Evolutionary conservation across 768 basidiomycete species (phyloP), one percentile per base, ranked within the genome.

Genomic region (Trametes sanguinea): DNA sequence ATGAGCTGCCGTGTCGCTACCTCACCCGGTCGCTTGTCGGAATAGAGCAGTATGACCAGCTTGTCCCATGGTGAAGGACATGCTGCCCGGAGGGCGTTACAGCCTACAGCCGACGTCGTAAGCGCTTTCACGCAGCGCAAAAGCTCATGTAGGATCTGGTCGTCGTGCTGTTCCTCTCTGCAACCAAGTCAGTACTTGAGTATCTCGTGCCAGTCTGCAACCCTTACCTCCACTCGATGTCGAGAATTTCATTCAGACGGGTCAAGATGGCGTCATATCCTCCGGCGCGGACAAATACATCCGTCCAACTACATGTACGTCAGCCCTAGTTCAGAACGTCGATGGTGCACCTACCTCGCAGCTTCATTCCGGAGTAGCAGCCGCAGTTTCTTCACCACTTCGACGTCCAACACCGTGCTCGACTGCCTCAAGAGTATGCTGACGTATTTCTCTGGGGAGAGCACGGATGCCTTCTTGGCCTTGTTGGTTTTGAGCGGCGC

Each of bases 1-100:
- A 99, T 95, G 57, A 98, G 83, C 69, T 95, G 94, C 37, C 95
- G 86, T 4, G 92, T 89, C 3, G 87, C 84, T 8, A 98, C 81
- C 42, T 99, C 97, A 46, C 97, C 97, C 0, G 97, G 97, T 72
- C 95, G 97, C 80, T 98, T 98, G 79, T 98, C 96, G 3, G 95
- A 96, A 74, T 93, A 98, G 2, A 98, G 80, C 14, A 98, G 82
- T 8, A 86, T 77, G 16, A 95, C 81, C 32, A 99, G 80, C 64
- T 95, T 90, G 4, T 82, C 80, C 72, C 94, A 98, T 1, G 96
- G 97, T 0, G 89, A 86, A 0, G 95, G 95, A 60, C 90, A 90
- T 33, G 88, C 89, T 68, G 86, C 88, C n/a, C 94, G 88, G 10
- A 99, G 83, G 4, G 97, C 94, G 54, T 87, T 86, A 70, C 92